Evolutionary conservation across 176 grass and related monocot genomes (phyloP), one percentile per base, ranked within the genome.

Genomic region (Elaeis guineensis): DNA sequence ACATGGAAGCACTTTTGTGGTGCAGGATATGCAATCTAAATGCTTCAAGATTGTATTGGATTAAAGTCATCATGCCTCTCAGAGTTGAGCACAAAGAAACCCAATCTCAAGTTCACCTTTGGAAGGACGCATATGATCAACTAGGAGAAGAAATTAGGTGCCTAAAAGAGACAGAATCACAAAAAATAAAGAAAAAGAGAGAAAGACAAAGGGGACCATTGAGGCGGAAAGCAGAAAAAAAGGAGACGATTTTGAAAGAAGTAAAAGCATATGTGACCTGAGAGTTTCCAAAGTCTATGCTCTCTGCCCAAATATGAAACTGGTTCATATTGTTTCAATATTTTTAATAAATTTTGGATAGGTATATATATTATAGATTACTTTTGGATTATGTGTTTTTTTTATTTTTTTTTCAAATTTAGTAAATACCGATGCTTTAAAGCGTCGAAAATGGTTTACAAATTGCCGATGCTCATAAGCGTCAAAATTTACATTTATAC

Each of bases 101-200:
- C 85, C 1, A 95, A 85, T 57, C 85, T 95, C 2, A 81, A 95
- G 58, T 95, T 95, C 75, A 89, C 85, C 54, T 77, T 95, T 74
- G 89, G 89, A 61, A 72, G 68, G 49, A 29, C 54, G 17, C 32
- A 66, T 17, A 32, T 7, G 22, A n/a, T 49, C 21, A 15, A 55
- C n/a, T n/a, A n/a, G n/a, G n/a, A n/a, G n/a, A n/a, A n/a, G n/a
- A n/a, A n/a, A n/a, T n/a, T n/a, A n/a, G 61, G 14, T 28, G 26
- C 26, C 26, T 5, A 2, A 3, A 28, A 28, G 26, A 28, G n/a
- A n/a, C 56, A 79, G 49, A 51, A 54, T 72, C 61, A 28, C 21
- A 73, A 18, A 61, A 7, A n/a, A n/a, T n/a, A 4, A 44, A 6
- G 24, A 51, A 61, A 5, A 55, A 63, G 57, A 63, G 66, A 16